These are phyloP conservation scores for Boletus hoseneyae DNA, from an alignment of 1,284 basidiomycete species.

Conservation along the genomic window DNA sequence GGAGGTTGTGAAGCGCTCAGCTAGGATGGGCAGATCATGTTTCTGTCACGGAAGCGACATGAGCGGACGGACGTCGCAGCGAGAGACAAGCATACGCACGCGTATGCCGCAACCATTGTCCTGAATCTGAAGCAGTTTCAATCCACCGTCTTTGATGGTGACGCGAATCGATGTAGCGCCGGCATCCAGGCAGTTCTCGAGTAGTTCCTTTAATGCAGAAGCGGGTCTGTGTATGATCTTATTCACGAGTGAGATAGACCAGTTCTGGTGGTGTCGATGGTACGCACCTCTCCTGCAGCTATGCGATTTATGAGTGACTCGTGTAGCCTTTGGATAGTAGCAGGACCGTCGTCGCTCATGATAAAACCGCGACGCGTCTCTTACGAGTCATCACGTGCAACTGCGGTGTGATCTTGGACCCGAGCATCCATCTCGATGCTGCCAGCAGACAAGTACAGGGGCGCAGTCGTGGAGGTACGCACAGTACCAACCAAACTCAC, in stretches of 20 bases:
- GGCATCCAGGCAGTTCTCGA: conserved; percentile 96
- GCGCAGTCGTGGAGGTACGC: conserved; percentile 76
- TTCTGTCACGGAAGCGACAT: conserved; percentile 36
- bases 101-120: conserved; percentile 96
- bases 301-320: conserved; percentile 79
- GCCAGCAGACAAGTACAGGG: conserved; percentile 62
- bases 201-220: conserved; percentile 94
- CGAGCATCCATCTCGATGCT: conserved; percentile 4
- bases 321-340: conserved; percentile 66
- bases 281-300: conserved; percentile 73
- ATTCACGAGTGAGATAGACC: conserved; percentile 9
- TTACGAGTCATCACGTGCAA: conserved; percentile 2
- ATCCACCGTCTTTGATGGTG: conserved; percentile 91
- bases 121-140: conserved; percentile 94
- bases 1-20: conserved; percentile 95
- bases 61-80: background rate
- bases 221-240: conserved; percentile 96
- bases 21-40: conserved; percentile 85
- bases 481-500: background rate
- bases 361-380: background rate
- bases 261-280: background rate
- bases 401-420: background rate
- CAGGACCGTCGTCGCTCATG: conserved; percentile 28
- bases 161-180: conserved; percentile 85
- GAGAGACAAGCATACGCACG: conserved; percentile 38